Conservation (phyloP, 2,329 filamentous ascomycete genomes). For the Epichloe hybrida region DNA sequence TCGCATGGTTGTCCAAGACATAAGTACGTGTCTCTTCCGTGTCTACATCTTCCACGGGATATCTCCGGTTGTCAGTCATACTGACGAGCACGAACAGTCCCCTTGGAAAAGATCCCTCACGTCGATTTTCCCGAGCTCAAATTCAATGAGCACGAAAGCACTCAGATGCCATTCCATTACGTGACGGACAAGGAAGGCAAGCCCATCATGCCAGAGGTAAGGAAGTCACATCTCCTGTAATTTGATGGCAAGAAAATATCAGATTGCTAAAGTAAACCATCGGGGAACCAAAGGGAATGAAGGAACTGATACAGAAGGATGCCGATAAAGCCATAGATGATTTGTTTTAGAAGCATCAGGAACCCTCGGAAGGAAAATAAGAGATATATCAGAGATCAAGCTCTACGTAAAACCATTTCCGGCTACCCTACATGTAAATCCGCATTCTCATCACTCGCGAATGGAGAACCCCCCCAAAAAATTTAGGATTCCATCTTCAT, state of each 20-base stretch:
- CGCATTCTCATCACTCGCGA: too few species aligned
- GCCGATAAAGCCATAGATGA: slow-evolving; percentile 86
- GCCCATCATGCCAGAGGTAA: slow-evolving; percentile 83
- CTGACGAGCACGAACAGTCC: slow-evolving; percentile 35
- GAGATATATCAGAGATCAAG: neutral
- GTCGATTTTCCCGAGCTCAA: slow-evolving; percentile 80
- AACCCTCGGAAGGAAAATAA: neutral
- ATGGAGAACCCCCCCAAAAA: too few species aligned
- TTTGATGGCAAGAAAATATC: neutral
- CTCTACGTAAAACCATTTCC: too few species aligned
- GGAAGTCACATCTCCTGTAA: slow-evolving; percentile 9
- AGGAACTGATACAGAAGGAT: slow-evolving; percentile 84
- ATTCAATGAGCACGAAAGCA: slow-evolving; percentile 84
- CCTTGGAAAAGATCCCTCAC: slow-evolving; percentile 65
- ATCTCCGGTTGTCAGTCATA: neutral
- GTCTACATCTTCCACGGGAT: neutral
- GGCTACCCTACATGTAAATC: too few species aligned
- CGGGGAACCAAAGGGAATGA: slow-evolving; percentile 57
- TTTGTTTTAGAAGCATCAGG: slow-evolving; percentile 42
- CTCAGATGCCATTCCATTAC: slow-evolving; percentile 96
- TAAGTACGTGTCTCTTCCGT: slow-evolving; percentile 39
- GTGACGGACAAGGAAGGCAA: slow-evolving; percentile 61
- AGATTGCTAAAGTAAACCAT: slow-evolving; percentile 11
- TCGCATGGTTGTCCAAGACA: slow-evolving; percentile 72
- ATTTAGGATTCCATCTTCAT: too few species aligned